Evolutionary conservation across 2,329 filamentous ascomycete genomes (phyloP).

Genomic region (Boeremia exigua): DNA sequence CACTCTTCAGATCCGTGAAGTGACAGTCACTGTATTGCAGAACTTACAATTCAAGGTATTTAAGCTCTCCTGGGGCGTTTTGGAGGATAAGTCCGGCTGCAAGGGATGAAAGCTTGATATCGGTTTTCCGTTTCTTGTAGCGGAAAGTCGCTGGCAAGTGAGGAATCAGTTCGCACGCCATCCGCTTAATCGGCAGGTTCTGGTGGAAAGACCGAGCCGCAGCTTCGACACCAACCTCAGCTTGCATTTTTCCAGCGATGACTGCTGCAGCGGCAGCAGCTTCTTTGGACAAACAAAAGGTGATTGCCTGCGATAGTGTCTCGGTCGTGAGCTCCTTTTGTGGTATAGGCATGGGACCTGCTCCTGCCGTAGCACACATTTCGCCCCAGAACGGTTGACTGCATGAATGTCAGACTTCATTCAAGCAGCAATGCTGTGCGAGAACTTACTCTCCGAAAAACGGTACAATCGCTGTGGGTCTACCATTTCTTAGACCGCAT

Average conservation of each 20-base stretch:
- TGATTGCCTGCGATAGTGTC: conserved; percentile 33
- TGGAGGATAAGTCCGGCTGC: neutral
- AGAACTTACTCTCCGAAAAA: conserved; percentile 61
- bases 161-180: neutral
- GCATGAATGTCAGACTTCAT: neutral
- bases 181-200: conserved; percentile 6
- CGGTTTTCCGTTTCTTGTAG: neutral
- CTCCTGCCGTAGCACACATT: conserved; percentile 38
- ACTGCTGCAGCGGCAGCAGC: conserved; percentile 46
- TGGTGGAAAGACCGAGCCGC: conserved; percentile 56
- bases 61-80: neutral
- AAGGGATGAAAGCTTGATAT: neutral
- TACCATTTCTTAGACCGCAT: conserved; percentile 60
- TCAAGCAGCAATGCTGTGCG: too few relatives aligned
- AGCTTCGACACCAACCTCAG: conserved; percentile 50
- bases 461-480: conserved; percentile 80
- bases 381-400: conserved; percentile 33
- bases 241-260: conserved; percentile 51
- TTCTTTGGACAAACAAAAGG: conserved; percentile 50
- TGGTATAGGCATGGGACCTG: conserved; percentile 35
- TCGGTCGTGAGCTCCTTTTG: conserved; percentile 28
- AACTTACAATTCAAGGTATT: conserved; percentile 1
- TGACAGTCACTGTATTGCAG: neutral
- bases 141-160: neutral
- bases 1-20: neutral